phyloP scores from a whole-genome alignment of 345 rosid genomes.

The Theobroma cacao region DNA sequence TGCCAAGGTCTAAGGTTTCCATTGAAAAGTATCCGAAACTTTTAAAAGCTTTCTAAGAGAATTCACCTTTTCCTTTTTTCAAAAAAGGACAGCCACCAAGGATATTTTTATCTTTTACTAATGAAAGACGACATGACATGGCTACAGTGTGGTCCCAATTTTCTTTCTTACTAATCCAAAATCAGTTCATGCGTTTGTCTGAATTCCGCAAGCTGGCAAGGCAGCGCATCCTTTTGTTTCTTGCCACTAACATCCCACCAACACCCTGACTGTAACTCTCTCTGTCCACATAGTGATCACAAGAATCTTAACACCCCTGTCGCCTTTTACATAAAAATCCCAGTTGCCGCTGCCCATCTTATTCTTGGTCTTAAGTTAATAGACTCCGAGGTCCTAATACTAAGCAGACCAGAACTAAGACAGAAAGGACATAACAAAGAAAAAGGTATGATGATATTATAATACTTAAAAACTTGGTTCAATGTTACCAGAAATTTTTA shows the following conservation, averaged over 20 bases:
- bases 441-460: constrained; percentile 1
- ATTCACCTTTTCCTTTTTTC: no score
- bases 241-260: background rate
- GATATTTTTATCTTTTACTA: no score
- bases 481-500: background rate
- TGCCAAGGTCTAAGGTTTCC: no score
- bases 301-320: background rate
- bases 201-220: background rate
- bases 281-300: background rate
- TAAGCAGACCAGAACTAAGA: background rate
- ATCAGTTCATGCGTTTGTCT: background rate
- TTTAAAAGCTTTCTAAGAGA: no score
- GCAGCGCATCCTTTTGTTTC: background rate
- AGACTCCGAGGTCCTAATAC: background rate
- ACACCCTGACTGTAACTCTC: background rate
- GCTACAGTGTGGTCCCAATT: background rate
- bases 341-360: background rate
- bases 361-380: background rate
- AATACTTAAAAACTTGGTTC: background rate
- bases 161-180: background rate
- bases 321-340: background rate
- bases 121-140: no score
- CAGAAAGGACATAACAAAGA: background rate
- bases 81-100: no score
- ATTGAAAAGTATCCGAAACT: no score